A percentile compares a stretch with the other conserved stretches of the same genome.
These are phyloP conservation scores for Sugiyamaella castrensis DNA, from an alignment of 1,139 yeast species.

Conservation along the genomic window DNA sequence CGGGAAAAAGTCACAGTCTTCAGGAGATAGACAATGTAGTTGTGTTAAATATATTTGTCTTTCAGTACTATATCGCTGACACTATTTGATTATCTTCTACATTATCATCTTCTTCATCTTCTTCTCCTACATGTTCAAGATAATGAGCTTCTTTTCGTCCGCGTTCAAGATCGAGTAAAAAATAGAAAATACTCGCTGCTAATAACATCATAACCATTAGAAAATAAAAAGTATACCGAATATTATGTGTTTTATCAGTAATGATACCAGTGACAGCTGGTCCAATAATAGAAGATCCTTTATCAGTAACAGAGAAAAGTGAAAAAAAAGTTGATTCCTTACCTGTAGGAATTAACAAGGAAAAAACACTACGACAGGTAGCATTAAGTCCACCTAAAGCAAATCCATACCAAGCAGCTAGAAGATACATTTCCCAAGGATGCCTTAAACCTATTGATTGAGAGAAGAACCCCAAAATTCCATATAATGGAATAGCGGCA, in stretches of 20 bases:
- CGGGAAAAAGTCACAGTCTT: neutral
- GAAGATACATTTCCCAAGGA: slow-evolving; percentile 59
- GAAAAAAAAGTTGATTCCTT: slow-evolving; percentile 70
- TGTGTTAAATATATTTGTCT: too few species aligned
- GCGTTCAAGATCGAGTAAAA: slow-evolving; percentile 51
- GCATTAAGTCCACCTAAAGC: slow-evolving; percentile 68
- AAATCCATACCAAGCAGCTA: slow-evolving; percentile 69
- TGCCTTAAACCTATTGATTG: slow-evolving; percentile 52
- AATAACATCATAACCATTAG: slow-evolving; percentile 49
- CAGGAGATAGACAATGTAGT: too few species aligned
- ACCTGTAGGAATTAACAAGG: slow-evolving; percentile 64
- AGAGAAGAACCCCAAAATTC: slow-evolving; percentile 56
- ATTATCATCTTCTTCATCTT: slow-evolving; percentile 5
- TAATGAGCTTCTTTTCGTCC: slow-evolving; percentile 43
- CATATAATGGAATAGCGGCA: slow-evolving; percentile 62
- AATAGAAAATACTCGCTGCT: slow-evolving; percentile 51
- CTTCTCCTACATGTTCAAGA: slow-evolving; percentile 26
- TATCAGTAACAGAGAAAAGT: slow-evolving; percentile 66
- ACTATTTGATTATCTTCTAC: too few species aligned
- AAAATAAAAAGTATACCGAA: slow-evolving; percentile 64
- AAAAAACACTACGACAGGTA: slow-evolving; percentile 58
- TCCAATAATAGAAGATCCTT: slow-evolving; percentile 68
- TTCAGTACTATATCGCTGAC: too few species aligned
- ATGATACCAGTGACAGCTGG: slow-evolving; percentile 64
- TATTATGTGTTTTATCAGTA: slow-evolving; percentile 64